Percentiles rank a stretch among this genome's conserved stretches.
These are phyloP conservation scores for Heterobasidion occidentale DNA, from an alignment of 1,284 basidiomycete genomes.

Conservation along the genomic window DNA sequence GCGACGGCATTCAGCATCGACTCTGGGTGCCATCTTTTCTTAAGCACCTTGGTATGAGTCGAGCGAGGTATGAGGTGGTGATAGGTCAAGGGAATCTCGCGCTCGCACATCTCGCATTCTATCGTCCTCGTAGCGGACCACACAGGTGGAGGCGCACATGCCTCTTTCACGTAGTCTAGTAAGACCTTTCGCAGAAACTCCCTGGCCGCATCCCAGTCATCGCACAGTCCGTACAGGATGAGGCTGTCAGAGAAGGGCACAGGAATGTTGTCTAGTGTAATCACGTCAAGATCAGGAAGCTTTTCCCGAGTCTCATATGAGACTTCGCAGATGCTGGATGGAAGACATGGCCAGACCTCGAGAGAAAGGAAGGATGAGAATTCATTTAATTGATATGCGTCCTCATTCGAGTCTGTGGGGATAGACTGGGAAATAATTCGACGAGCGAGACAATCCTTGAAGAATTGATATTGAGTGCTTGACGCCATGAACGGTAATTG, in stretches of 20 bases:
- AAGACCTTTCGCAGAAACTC: conserved; percentile 33
- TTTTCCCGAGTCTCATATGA: conserved; percentile 25
- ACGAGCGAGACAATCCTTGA: conserved; percentile 41
- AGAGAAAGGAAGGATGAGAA: conserved; percentile 41
- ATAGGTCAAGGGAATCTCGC: conserved; percentile 46
- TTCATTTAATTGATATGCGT: conserved; percentile 34
- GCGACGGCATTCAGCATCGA: conserved; percentile 45
- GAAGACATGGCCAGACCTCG: conserved; percentile 39
- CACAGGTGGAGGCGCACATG: conserved; percentile 32
- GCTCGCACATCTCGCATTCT: conserved; percentile 50
- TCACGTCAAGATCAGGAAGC: conserved; percentile 25
- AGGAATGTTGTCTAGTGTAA: conserved; percentile 26
- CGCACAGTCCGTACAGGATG: conserved; percentile 34
- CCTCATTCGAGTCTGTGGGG: conserved; percentile 12
- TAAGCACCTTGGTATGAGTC: conserved; percentile 40
- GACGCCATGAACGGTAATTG: not conserved
- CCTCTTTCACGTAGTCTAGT: conserved; percentile 32
- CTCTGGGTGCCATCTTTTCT: conserved; percentile 47
- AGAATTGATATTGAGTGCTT: conserved; percentile 20
- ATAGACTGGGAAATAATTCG: conserved; percentile 25
- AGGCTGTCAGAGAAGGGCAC: conserved; percentile 38
- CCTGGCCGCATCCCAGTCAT: conserved; percentile 29
- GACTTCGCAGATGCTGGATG: conserved; percentile 24
- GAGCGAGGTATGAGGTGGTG: conserved; percentile 51
- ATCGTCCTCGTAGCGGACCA: conserved; percentile 42